Base-by-base conservation (phyloP, 495 filamentous ascomycete genomes). In the Achaetomiella virescens region DNA sequence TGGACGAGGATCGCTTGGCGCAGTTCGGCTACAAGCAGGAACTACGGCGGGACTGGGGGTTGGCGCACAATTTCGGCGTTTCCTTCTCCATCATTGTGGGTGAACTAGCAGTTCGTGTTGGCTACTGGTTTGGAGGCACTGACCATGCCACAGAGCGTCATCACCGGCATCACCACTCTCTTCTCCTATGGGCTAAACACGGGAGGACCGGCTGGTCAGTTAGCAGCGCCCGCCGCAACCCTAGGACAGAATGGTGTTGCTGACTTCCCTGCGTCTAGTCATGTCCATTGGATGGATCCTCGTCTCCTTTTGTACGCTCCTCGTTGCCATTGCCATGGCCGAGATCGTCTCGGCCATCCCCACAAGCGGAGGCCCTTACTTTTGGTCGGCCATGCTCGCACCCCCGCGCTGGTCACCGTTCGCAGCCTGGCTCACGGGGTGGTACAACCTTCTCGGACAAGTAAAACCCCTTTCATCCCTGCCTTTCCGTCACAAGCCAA, bases 271-370 rank as follows among this genome's bases (percentile, higher is more conserved):
- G 6, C 41, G n/a, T n/a, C 18, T 18, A 72, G 73, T 70, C 53
- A 76, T 75, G 78, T 71, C 72, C 11, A 64, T 76, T 24, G 65
- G 65, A 46, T 70, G 67, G 67, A 66, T 70, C 35, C 18, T 70
- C 20, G 63, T 70, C 3, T 64, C 67, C 47, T 66, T 68, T 54
- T 70, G 68, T 58, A 68, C 65, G 20, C 49, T 70, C 15, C 61
- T 70, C 36, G 64, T 68, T 48, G 78, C 79, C 51, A 80, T 82
- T 53, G 83, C 80, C 47, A 84, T 86, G 78, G 83, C 81, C 1
- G 84, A 86, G 64, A 85, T 86, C 57, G 81, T 84, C 22, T 83
- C 79, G 2, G 82, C 83, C 1, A 80, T 85, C 58, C 84, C 84
- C 0, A 85, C 81, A 3, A 76, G 73, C 35, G 83, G 82, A 20